phyloP scores from a whole-genome alignment of 2,329 filamentous ascomycete genomes.

The Fusarium penzigii region DNA sequence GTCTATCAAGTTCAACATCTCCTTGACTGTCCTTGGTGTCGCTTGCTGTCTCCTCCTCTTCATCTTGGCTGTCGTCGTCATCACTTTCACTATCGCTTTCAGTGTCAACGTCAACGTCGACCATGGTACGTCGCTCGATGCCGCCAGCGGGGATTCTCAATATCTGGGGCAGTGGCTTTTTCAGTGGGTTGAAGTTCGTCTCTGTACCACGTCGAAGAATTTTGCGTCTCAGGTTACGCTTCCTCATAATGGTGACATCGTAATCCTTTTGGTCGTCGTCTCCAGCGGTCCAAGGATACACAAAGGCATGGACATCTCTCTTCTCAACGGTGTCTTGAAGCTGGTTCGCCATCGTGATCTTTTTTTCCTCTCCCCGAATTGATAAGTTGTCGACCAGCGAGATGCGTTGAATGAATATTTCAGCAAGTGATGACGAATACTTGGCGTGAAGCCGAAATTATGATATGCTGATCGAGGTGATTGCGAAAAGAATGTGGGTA shows the following conservation, averaged over 20 bases:
- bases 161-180: constrained; percentile 1
- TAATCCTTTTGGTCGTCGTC: constrained; percentile 26
- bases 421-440: too few relatives aligned
- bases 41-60: background rate
- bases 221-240: constrained; percentile 7
- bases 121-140: constrained; percentile 2
- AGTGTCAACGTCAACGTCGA: constrained; percentile 1
- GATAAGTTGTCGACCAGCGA: background rate
- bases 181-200: constrained; percentile 8
- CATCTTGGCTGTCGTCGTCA: constrained; percentile 2
- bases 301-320: constrained; percentile 13
- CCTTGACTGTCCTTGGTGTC: constrained; percentile 3
- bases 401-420: background rate
- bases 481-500: background rate
- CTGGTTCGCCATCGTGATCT: background rate
- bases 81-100: constrained; percentile 9
- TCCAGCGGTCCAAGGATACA: constrained; percentile 31
- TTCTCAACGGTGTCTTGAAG: constrained; percentile 5
- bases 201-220: constrained; percentile 11
- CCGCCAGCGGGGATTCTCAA: background rate
- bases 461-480: background rate
- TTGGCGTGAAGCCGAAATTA: too few relatives aligned
- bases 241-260: constrained; percentile 20
- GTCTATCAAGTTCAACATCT: background rate
- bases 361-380: background rate